A percentile compares a stretch with the other conserved stretches of the same genome.
Evolutionary conservation across 2,329 filamentous ascomycete genomes (phyloP).

Genomic region (Monosporascus cannonballus): DNA sequence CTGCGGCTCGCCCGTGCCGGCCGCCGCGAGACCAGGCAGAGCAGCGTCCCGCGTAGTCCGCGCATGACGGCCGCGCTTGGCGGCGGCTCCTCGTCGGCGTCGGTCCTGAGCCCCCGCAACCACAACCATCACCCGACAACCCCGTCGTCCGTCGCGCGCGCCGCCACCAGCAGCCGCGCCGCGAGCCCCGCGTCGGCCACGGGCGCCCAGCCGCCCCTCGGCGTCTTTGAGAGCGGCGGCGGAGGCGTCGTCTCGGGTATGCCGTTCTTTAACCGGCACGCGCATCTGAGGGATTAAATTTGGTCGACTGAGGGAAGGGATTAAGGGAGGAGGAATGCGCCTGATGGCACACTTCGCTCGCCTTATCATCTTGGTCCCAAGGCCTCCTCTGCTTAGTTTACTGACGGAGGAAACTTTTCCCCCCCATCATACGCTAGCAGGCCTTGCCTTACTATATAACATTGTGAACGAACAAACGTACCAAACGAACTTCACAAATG

Average conservation of each 20-base stretch:
- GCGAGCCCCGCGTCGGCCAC: slow-evolving; percentile 40
- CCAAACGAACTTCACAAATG: no score
- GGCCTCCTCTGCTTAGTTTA: no score
- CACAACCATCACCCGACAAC: slow-evolving; percentile 14
- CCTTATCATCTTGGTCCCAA: no score
- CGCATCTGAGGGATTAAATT: slow-evolving; percentile 8
- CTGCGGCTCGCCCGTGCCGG: slow-evolving; percentile 40
- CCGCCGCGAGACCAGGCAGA: slow-evolving; percentile 49
- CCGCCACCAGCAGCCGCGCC: slow-evolving; percentile 39
- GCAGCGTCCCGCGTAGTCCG: slow-evolving; percentile 54
- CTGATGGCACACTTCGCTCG: no score
- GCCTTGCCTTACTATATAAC: no score
- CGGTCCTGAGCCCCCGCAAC: slow-evolving; percentile 44
- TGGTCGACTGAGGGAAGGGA: no score
- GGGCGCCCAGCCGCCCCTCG: slow-evolving; percentile 12
- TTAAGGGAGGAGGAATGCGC: no score
- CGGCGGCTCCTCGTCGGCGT: slow-evolving; percentile 13
- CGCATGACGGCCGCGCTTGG: slow-evolving; percentile 28
- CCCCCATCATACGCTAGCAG: no score
- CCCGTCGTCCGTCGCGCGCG: slow-evolving; percentile 13
- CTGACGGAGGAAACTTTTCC: no score
- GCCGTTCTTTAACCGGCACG: slow-evolving; percentile 2
- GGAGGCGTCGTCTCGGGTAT: slow-evolving; percentile 21
- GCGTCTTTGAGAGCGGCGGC: slow-evolving; percentile 12
- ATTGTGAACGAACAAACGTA: no score